These are phyloP conservation scores for Diddensiella santjacobensis DNA, from an alignment of 805 yeast species.

Conservation along the genomic window DNA sequence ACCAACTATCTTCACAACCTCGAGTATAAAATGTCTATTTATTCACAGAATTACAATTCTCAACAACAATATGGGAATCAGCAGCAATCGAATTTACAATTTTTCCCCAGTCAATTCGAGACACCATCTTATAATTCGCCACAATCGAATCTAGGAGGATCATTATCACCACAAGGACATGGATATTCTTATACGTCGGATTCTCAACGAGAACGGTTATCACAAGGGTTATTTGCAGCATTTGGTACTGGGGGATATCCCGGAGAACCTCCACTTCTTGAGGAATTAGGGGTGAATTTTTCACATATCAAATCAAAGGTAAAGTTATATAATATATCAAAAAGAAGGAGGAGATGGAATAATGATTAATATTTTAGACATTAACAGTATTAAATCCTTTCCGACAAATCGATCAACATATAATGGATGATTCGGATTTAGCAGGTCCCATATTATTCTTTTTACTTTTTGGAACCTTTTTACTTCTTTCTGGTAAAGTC, in stretches of 20 bases:
- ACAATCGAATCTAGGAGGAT: conserved; percentile 13
- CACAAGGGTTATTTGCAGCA: conserved; percentile 83
- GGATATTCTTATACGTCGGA: conserved; percentile 21
- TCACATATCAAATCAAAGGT: conserved; percentile 66
- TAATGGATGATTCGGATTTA: conserved; percentile 82
- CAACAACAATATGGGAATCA: conserved; percentile 11
- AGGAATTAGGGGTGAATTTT: conserved; percentile 92
- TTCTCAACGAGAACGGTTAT: conserved; percentile 40
- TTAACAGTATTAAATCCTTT: conserved; percentile 80
- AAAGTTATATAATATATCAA: too few relatives aligned
- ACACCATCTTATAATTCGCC: conserved; percentile 16
- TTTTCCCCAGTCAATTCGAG: conserved; percentile 21
- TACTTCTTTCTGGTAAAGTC: conserved; percentile 82
- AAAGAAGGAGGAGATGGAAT: too few relatives aligned
- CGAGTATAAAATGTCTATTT: conserved; percentile 21
- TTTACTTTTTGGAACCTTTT: conserved; percentile 75
- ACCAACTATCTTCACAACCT: too few relatives aligned
- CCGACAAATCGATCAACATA: conserved; percentile 62
- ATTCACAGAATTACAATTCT: conserved; percentile 16
- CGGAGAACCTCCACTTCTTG: conserved; percentile 89
- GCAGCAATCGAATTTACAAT: conserved; percentile 16
- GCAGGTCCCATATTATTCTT: conserved; percentile 95
- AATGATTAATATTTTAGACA: too few relatives aligned
- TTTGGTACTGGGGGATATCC: conserved; percentile 90
- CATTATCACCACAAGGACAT: conserved; percentile 20